Evolutionary conservation across 2,329 filamentous ascomycete species (phyloP), one percentile per base, ranked within the genome.

Genomic region (Fusarium musae): DNA sequence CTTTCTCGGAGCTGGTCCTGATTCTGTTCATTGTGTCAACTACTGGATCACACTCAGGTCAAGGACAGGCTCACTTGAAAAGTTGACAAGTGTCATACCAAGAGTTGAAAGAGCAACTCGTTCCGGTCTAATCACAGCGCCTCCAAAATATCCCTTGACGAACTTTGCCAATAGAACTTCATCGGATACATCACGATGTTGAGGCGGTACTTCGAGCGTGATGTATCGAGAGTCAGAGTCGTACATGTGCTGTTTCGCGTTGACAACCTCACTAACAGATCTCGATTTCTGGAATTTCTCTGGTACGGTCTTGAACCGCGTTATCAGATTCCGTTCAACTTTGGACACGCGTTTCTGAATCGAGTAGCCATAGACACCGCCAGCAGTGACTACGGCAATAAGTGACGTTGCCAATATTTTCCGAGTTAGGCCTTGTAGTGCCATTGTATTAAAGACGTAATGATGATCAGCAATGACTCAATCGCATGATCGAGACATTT

Each of bases 101-200:
- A 73, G n/a, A 2, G 52, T 64, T 44, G 71, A 66, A 3, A 80
- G 63, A 0, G 61, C 50, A 9, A 66, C 39, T 13, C 76, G 68
- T 54, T 82, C 80, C 0, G 75, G 77, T 1, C 66, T 71, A 43
- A 82, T 72, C 1, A 82, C 80, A 2, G 71, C 53, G 0, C 80
- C 80, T 9, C 78, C 79, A 53, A 81, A 81, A 34, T 79, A 82
- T 0, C 75, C 78, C 17, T 70, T 78, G 3, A 78, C 58, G 15
- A 81, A 80, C 3, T 69, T 73, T 1, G 80, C 76, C 30, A 82
- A 63, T 10, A 82, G 49, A 5, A 50, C 59, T 36, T 80, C 77
- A 40, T 82, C 79, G 4, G 76, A 69, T 3, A 78, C 42, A 17
- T 59, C 5, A 3, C 44, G 40, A 23, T 71, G 63, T 11, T 65